A percentile compares a stretch with the other conserved stretches of the same genome.
Evolutionary conservation across 1,284 basidiomycete genomes (phyloP).

Genomic region (Leccinum insigne): DNA sequence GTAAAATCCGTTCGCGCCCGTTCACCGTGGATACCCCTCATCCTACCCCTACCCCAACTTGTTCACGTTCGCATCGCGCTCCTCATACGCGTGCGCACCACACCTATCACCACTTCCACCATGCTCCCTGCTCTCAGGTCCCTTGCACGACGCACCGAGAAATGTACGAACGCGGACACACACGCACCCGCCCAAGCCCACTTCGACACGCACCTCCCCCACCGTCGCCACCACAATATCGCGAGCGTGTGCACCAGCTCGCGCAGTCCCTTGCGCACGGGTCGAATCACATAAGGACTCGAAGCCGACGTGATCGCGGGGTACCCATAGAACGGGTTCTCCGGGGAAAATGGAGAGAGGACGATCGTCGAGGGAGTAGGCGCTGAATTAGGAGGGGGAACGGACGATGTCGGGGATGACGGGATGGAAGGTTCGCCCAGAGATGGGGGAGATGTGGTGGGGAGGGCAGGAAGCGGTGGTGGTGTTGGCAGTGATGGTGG

Average conservation of each 20-base stretch:
- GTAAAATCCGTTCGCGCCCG: neutral
- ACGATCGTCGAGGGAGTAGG: slow-evolving; percentile 37
- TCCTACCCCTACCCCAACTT: neutral
- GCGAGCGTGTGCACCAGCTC: slow-evolving; percentile 69
- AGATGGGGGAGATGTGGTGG: neutral
- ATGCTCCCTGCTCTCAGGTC: neutral
- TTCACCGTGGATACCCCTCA: neutral
- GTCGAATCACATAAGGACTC: slow-evolving; percentile 37
- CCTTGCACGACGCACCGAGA: neutral
- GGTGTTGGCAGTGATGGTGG: neutral
- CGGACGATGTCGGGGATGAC: neutral
- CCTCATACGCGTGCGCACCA: neutral
- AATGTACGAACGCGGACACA: slow-evolving; percentile 1
- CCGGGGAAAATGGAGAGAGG: slow-evolving; percentile 46
- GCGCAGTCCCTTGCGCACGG: slow-evolving; percentile 63
- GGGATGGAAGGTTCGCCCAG: neutral
- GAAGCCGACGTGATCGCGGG: slow-evolving; percentile 47
- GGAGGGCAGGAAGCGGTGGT: neutral
- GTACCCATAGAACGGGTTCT: slow-evolving; percentile 88
- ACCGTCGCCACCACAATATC: slow-evolving; percentile 65
- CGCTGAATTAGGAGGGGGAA: neutral
- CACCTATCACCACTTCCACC: neutral
- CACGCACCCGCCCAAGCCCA: slow-evolving; percentile 29
- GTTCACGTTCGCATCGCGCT: neutral
- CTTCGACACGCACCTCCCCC: slow-evolving; percentile 46